These are phyloP conservation scores for Talaromyces sp. DNA, from an alignment of 2,329 filamentous ascomycete genomes.

Conservation along the genomic window DNA sequence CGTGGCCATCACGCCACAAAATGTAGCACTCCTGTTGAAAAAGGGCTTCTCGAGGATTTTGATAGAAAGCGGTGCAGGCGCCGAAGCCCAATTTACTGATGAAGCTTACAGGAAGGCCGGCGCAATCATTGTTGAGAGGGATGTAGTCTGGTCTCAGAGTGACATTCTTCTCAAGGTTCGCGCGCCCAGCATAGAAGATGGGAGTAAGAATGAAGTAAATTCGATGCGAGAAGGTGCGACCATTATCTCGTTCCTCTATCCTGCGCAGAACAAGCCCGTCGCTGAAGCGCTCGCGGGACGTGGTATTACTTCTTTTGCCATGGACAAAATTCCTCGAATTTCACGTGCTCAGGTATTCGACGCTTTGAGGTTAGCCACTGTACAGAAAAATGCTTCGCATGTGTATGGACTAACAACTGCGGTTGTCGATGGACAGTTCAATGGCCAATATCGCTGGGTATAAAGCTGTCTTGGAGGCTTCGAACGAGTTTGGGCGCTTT, in stretches of 20 bases:
- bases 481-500: constrained; percentile 84
- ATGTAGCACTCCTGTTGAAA: constrained; percentile 75
- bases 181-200: constrained; percentile 58
- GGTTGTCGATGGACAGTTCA: constrained; percentile 52
- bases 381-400: not conserved
- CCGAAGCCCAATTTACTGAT: constrained; percentile 71
- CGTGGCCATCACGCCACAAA: constrained; percentile 79
- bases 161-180: constrained; percentile 84
- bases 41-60: constrained; percentile 77
- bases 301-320: constrained; percentile 75
- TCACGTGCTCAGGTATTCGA: constrained; percentile 86
- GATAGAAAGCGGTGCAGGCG: constrained; percentile 76
- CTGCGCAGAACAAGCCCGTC: constrained; percentile 70
- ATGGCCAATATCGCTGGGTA: constrained; percentile 96
- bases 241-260: constrained; percentile 78
- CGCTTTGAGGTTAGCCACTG: constrained; percentile 53
- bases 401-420: not conserved
- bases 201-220: constrained; percentile 61
- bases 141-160: constrained; percentile 67
- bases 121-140: constrained; percentile 67
- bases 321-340: constrained; percentile 90
- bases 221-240: constrained; percentile 66
- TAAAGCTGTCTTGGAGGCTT: constrained; percentile 84
- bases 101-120: constrained; percentile 73
- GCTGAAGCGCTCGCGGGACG: constrained; percentile 68